These are phyloP conservation scores for Zygotorulaspora sp. DNA, from an alignment of 805 yeast genomes.

Conservation along the genomic window DNA sequence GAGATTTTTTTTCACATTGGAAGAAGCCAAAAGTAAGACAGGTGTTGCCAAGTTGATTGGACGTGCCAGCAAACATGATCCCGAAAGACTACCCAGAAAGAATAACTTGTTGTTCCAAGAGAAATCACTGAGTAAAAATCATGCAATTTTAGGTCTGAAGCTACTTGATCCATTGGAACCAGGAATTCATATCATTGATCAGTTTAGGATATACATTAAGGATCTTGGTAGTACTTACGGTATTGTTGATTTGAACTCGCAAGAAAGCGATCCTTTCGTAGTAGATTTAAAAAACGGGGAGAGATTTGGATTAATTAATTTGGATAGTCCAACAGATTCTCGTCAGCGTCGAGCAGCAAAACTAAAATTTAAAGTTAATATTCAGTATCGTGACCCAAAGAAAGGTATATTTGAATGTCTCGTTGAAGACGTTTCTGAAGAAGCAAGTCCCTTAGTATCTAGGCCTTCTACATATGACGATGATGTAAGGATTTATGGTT, in stretches of 20 bases:
- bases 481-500: conserved; percentile 1
- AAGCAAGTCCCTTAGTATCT: conserved; percentile 18
- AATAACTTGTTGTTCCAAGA: conserved; percentile 23
- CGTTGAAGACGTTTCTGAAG: conserved; percentile 18
- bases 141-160: conserved; percentile 24
- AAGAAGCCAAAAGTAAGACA: conserved; percentile 13
- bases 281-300: conserved; percentile 29
- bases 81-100: conserved; percentile 12
- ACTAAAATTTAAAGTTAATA: conserved; percentile 20
- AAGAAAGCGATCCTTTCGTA: conserved; percentile 16
- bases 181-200: conserved; percentile 13
- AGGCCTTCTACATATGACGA: conserved; percentile 14
- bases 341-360: conserved; percentile 23
- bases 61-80: conserved; percentile 19
- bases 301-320: conserved; percentile 21
- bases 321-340: conserved; percentile 14
- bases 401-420: conserved; percentile 13
- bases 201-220: conserved; percentile 24
- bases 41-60: conserved; percentile 22
- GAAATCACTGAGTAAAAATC: conserved; percentile 22
- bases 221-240: conserved; percentile 24
- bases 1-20: conserved; percentile 12
- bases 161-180: conserved; percentile 14
- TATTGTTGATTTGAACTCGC: conserved; percentile 24
- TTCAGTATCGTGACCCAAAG: conserved; percentile 8